Base-by-base conservation (phyloP, 1,284 basidiomycete species). In the Anthracocystis setariae region DNA sequence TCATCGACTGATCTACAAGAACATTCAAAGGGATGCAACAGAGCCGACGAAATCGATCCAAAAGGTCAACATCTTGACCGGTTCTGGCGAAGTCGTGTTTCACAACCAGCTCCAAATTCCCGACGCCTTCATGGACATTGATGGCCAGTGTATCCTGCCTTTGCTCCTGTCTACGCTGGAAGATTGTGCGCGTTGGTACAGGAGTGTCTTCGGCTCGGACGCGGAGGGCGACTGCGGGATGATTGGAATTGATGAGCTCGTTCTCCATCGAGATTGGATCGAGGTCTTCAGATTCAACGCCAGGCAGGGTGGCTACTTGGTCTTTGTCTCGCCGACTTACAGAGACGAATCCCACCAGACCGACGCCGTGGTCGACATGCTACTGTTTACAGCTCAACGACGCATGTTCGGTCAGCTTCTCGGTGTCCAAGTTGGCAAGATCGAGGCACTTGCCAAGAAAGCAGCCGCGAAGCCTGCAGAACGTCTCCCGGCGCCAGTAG, bases 1-100 rank as follows among this genome's bases (percentile, higher is more conserved):
- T 10, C 24, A 52, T 3, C 42, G 40, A 23, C 40, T 69, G 10
- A 27, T 64, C 35, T 62, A 69, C 47, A 57, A 50, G 50, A 25
- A 27, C 15, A 45, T 73, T 17, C 20, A 12, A 9, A 21, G n/a
- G 7, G 48, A 43, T 24, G 17, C 9, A 2, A 35, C 49, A 13
- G 35, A 21, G 13, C 17, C 23, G 18, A 13, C 35, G n/a, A 43
- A 17, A 32, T 47, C 40, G 17, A 53, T 67, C 18, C 53, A 40
- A 5, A 48, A 27, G 35, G 53, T 45, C 9, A 18, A 52, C 25
- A 17, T 53, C 23, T 17, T 24, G 3, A 13, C 17, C 4, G 44
- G 48, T 17, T 29, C 45, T 8, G 10, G 27, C 5, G 64, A 67
- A 8, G 57, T 38, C 10, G 46, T 61, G 10, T 51, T 61, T 21